Evolutionary conservation across 192 early-diverging fungal genomes (phyloP).

Genomic region (Coemansia sp.): DNA sequence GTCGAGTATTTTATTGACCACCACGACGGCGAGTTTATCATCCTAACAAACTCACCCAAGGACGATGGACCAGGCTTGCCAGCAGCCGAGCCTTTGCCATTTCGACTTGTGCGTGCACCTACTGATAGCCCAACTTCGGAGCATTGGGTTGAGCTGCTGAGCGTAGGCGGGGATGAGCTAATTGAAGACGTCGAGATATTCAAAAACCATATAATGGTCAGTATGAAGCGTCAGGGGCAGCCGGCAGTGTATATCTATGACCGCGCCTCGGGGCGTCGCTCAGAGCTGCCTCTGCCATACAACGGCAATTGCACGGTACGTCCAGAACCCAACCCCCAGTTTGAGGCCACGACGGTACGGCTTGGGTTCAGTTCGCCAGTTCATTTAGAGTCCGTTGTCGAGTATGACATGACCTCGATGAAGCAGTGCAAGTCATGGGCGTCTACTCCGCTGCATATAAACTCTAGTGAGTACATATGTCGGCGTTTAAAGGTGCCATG

Average conservation of each 20-base stretch:
- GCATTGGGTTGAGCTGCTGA: slow-evolving; percentile 65
- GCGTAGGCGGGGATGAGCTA: slow-evolving; percentile 60
- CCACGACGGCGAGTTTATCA: slow-evolving; percentile 58
- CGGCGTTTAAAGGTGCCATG: slow-evolving; percentile 24
- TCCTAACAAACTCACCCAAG: slow-evolving; percentile 50
- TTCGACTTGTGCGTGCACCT: slow-evolving; percentile 62
- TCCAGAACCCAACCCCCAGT: slow-evolving; percentile 63
- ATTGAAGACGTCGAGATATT: slow-evolving; percentile 83
- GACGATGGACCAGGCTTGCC: slow-evolving; percentile 17
- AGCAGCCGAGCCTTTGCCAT: slow-evolving; percentile 55
- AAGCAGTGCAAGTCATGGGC: slow-evolving; percentile 28
- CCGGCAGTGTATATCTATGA: slow-evolving; percentile 48
- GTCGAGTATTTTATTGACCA: slow-evolving; percentile 82
- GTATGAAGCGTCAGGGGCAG: slow-evolving; percentile 37
- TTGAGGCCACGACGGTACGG: slow-evolving; percentile 50
- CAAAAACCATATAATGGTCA: slow-evolving; percentile 43
- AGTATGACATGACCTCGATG: slow-evolving; percentile 63
- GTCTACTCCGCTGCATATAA: slow-evolving; percentile 37
- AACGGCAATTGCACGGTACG: slow-evolving; percentile 57
- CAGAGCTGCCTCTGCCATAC: slow-evolving; percentile 39
- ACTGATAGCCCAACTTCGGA: slow-evolving; percentile 37
- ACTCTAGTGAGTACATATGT: slow-evolving; percentile 27
- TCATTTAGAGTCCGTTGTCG: slow-evolving; percentile 65
- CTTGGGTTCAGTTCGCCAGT: slow-evolving; percentile 63
- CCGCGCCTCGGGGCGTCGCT: slow-evolving; percentile 7